Conservation (phyloP, 441 rosid genomes). For the Kokia cookei region DNA sequence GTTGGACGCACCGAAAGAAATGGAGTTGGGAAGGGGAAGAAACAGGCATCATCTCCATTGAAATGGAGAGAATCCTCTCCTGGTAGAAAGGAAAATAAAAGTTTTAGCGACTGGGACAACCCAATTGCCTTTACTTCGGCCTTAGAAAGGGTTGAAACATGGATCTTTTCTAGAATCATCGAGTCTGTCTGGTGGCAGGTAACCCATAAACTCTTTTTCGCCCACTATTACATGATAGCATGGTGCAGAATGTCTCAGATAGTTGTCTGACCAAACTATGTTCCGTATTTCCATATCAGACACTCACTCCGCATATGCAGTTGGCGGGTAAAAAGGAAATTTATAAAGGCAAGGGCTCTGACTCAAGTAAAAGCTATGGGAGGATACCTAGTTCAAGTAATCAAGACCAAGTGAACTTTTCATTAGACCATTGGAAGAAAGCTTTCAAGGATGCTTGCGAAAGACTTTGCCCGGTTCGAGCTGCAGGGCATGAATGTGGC, state of each 20-base stretch:
- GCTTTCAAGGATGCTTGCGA: conserved; percentile 93
- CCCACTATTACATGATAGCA: neutral
- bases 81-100: conserved; percentile 29
- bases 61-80: conserved; percentile 60
- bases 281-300: conserved; percentile 43
- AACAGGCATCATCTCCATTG: conserved; percentile 34
- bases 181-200: conserved; percentile 99
- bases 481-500: conserved; percentile 89
- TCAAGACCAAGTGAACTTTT: conserved; percentile 66
- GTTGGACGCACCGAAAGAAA: conserved; percentile 29
- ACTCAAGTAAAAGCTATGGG: conserved; percentile 39
- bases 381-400: conserved; percentile 36
- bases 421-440: conserved; percentile 84
- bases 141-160: conserved; percentile 84
- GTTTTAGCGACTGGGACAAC: conserved; percentile 52
- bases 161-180: conserved; percentile 88
- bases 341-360: conserved; percentile 27
- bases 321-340: conserved; percentile 40
- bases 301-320: conserved; percentile 95
- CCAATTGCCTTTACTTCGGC: conserved; percentile 49
- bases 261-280: conserved; percentile 15
- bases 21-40: conserved; percentile 29
- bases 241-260: neutral
- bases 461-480: conserved; percentile 95
- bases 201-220: conserved; percentile 1